A percentile compares a stretch with the other conserved stretches of the same genome.
These are phyloP conservation scores for Punica granatum DNA, from an alignment of 345 rosid species.

Conservation along the genomic window DNA sequence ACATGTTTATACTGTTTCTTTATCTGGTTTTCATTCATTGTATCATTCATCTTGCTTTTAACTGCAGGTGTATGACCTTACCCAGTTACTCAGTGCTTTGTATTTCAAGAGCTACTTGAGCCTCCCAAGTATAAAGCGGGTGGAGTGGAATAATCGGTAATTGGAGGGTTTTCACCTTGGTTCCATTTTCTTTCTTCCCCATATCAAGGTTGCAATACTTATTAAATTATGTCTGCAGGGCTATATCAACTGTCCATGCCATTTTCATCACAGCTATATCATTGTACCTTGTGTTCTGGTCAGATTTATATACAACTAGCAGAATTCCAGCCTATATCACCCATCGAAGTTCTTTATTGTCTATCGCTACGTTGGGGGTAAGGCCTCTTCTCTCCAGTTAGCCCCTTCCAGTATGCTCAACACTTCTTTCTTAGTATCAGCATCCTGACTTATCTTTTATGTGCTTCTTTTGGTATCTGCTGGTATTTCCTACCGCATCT, in stretches of 20 bases:
- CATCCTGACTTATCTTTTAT: background rate
- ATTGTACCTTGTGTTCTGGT: slow-evolving; percentile 54
- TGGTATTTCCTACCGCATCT: background rate
- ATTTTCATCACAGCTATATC: slow-evolving; percentile 46
- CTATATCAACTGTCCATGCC: slow-evolving; percentile 59
- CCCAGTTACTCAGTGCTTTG: slow-evolving; percentile 38
- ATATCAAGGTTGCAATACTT: background rate
- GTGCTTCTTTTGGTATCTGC: background rate
- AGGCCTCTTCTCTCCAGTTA: slow-evolving; percentile 17
- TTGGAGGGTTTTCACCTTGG: slow-evolving; percentile 1
- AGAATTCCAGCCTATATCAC: slow-evolving; percentile 27
- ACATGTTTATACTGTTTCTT: background rate
- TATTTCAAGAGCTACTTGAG: slow-evolving; percentile 52
- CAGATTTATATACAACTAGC: slow-evolving; percentile 41
- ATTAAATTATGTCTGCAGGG: slow-evolving; percentile 26
- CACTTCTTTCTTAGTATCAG: background rate
- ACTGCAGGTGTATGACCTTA: slow-evolving; percentile 53
- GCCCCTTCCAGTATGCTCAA: background rate
- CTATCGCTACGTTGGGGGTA: slow-evolving; percentile 51
- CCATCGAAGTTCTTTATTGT: slow-evolving; percentile 39
- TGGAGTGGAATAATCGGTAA: slow-evolving; percentile 71
- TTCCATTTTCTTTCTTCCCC: background rate
- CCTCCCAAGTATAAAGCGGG: slow-evolving; percentile 37
- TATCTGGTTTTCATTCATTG: background rate
- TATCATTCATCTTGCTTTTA: background rate